Evolutionary conservation across 2,329 filamentous ascomycete genomes (phyloP).

Genomic region (Venturia carpophila): DNA sequence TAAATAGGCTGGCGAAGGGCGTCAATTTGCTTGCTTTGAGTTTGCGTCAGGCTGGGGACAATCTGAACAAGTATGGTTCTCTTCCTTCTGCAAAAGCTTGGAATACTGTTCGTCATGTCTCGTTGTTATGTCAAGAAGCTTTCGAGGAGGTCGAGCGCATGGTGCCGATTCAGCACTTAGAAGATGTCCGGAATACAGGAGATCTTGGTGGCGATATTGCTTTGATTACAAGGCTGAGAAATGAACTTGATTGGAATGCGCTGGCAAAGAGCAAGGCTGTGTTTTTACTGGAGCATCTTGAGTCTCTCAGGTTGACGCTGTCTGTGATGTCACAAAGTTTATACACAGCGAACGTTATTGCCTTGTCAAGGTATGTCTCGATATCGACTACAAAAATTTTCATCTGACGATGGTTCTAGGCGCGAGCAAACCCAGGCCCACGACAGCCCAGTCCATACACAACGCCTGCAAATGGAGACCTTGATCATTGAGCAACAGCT

Average conservation of each 20-base stretch:
- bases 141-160: slow-evolving; percentile 27
- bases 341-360: slow-evolving; percentile 32
- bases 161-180: slow-evolving; percentile 20
- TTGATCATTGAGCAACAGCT: slow-evolving; percentile 35
- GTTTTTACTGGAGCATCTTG: slow-evolving; percentile 31
- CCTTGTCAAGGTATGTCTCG: slow-evolving; percentile 31
- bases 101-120: slow-evolving; percentile 29
- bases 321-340: slow-evolving; percentile 33
- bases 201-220: background rate
- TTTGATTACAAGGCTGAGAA: slow-evolving; percentile 4
- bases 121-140: slow-evolving; percentile 27
- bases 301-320: slow-evolving; percentile 30
- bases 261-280: slow-evolving; percentile 23
- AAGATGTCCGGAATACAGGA: slow-evolving; percentile 7
- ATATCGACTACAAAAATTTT: background rate
- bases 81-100: slow-evolving; percentile 31
- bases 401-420: background rate
- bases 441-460: slow-evolving; percentile 28
- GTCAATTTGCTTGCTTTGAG: slow-evolving; percentile 31
- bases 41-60: slow-evolving; percentile 33
- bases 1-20: slow-evolving; percentile 28
- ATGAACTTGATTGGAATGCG: slow-evolving; percentile 20
- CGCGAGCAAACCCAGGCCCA: background rate
- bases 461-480: slow-evolving; percentile 31
- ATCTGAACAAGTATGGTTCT: slow-evolving; percentile 32